Evolutionary conservation across 2,329 filamentous ascomycete species (phyloP), one percentile per base, ranked within the genome.

Genomic region (Thielaviopsis ethacetica): DNA sequence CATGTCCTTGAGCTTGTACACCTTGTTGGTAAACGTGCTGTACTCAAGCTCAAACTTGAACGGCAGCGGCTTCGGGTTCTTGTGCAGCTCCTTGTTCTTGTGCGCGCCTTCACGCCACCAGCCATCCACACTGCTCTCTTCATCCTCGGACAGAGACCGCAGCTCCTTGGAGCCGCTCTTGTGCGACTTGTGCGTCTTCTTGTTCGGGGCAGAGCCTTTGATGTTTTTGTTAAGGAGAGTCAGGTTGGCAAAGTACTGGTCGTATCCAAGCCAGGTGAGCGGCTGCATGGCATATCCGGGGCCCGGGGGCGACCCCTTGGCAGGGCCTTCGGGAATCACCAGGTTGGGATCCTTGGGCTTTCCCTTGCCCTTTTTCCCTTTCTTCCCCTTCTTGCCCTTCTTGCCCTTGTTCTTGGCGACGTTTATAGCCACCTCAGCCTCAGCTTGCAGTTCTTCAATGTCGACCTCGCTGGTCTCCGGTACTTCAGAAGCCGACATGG

Each of bases 241-340:
- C n/a, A 98, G 73, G 69, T 98, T 98, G 62, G 91, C 90, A 70
- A 83, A 96, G 70, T 94, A 96, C 66, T 98, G 93, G 3, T 83
- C 89, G 70, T 89, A 96, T 5, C 88, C 83, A 2, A 85, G 77
- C 62, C 91, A 75, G 0, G 88, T 87, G 44, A 97, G 75, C 0
- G 88, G 75, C 68, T 98, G 93, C 7, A 86, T 83, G 21, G 84
- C 89, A 71, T 98, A 97, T 7, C 88, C 93, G 0, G 93, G 93
- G 0, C 93, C 93, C 0, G 91, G 91, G 5, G 82, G 81, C 7
- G 85, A 72, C 1, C 79, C 79, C 65, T 85, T 83, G 0, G 87
- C 81, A 1, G 93, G 93, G 1, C 84, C 81, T 0, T 81, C 71
- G 0, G 93, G 93, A 13, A 88, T 70, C 52, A 76, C 71, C 54